These are phyloP conservation scores for Saccharomycopsis fibuligera DNA, from an alignment of 805 yeast species.

Conservation along the genomic window DNA sequence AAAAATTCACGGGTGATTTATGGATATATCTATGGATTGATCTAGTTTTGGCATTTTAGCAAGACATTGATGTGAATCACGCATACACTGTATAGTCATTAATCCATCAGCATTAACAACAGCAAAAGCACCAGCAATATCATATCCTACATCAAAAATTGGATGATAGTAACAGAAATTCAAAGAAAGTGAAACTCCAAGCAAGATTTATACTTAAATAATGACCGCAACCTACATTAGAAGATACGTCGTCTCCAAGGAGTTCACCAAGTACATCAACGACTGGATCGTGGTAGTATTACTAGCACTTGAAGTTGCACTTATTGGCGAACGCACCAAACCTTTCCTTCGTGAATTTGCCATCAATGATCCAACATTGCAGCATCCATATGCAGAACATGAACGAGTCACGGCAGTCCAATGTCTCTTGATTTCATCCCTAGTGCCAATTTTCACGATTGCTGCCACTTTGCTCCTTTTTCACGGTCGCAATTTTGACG, in stretches of 20 bases:
- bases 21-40: too few relatives aligned
- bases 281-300: conserved; percentile 17
- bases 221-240: too few relatives aligned
- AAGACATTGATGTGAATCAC: too few relatives aligned
- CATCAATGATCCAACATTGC: conserved; percentile 67
- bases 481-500: conserved; percentile 21
- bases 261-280: conserved; percentile 11
- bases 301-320: conserved; percentile 12
- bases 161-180: too few relatives aligned
- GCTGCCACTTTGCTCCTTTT: conserved; percentile 31
- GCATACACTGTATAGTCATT: too few relatives aligned
- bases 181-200: not conserved
- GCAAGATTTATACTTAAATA: not conserved
- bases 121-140: too few relatives aligned
- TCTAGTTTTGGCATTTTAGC: too few relatives aligned
- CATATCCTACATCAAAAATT: too few relatives aligned
- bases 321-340: conserved; percentile 24
- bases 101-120: too few relatives aligned
- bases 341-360: conserved; percentile 80
- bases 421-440: conserved; percentile 40
- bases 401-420: conserved; percentile 62
- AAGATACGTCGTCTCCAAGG: conserved; percentile 6
- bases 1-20: too few relatives aligned
- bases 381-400: conserved; percentile 71
- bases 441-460: conserved; percentile 25